Conservation (phyloP, 148 eudicot species). For the Tetragonia tetragonoides region DNA sequence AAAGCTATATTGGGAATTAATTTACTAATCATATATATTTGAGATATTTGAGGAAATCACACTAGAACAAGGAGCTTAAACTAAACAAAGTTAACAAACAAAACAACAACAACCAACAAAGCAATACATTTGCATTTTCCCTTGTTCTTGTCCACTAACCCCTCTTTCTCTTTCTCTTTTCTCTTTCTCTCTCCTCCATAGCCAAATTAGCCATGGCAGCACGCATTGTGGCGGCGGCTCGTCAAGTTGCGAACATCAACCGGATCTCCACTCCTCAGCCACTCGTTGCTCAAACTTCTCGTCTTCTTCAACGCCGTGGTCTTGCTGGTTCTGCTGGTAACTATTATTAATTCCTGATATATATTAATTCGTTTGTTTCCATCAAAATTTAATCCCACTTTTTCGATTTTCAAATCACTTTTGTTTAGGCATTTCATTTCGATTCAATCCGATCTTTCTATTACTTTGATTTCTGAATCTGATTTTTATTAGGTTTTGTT, state of each 20-base stretch:
- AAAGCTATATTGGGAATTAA: too few species aligned
- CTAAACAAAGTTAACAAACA: too few species aligned
- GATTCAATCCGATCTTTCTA: not conserved
- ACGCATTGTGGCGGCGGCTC: conserved; percentile 46
- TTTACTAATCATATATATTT: too few species aligned
- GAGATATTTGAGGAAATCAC: too few species aligned
- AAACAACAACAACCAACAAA: too few species aligned
- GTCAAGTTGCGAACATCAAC: conserved; percentile 49
- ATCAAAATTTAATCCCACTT: not conserved
- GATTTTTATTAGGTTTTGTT: not conserved
- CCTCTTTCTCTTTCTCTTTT: not conserved
- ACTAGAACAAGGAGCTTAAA: too few species aligned
- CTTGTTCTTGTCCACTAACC: too few species aligned
- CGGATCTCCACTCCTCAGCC: conserved; percentile 29
- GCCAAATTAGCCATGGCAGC: conserved; percentile 63
- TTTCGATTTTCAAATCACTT: not conserved
- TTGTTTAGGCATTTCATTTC: not conserved
- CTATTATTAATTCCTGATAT: not conserved
- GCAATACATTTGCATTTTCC: too few species aligned
- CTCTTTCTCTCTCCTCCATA: conserved; percentile 5
- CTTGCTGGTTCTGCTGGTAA: conserved; percentile 69
- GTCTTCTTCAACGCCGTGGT: conserved; percentile 61
- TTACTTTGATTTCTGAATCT: not conserved
- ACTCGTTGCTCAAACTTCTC: conserved; percentile 21
- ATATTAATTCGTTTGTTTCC: not conserved